Conservation (phyloP, 495 filamentous ascomycete species). For the Penicillium ochrochloron region DNA sequence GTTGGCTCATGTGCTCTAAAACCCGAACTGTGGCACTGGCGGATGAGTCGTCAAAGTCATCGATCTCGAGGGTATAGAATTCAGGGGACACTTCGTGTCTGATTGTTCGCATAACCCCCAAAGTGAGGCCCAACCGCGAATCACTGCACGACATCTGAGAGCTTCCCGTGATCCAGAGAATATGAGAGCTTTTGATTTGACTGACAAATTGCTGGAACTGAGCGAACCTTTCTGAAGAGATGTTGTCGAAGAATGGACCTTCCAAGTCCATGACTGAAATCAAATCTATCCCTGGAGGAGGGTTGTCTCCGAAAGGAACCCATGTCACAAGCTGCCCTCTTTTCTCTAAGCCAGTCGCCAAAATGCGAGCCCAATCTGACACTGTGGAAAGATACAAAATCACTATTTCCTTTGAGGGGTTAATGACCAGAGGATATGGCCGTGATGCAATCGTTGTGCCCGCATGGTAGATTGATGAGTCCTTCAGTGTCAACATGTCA, state of each 20-base stretch:
- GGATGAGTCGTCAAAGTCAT: neutral
- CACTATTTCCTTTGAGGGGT: neutral
- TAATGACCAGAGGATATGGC: neutral
- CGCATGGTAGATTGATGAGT: neutral
- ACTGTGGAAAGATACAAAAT: neutral
- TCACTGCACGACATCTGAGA: slow-evolving; percentile 7
- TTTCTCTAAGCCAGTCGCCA: neutral
- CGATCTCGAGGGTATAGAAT: slow-evolving; percentile 1
- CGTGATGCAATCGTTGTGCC: slow-evolving; percentile 2
- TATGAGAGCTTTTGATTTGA: neutral
- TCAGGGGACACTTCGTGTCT: slow-evolving; percentile 4
- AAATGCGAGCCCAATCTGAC: neutral
- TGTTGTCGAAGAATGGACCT: slow-evolving; percentile 1
- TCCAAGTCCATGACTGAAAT: slow-evolving; percentile 4
- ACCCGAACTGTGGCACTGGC: neutral
- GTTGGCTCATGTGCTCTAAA: neutral
- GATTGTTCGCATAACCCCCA: slow-evolving; percentile 6
- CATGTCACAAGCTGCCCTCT: neutral
- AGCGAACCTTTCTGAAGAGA: neutral
- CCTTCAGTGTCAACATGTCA: slow-evolving; percentile 5
- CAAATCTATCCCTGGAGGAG: neutral
- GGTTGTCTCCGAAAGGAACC: neutral
- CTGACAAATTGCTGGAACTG: slow-evolving; percentile 14
- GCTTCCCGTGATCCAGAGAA: neutral
- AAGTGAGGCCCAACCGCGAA: neutral